These are phyloP conservation scores for Diaporthe citriasiana DNA, from an alignment of 2,329 filamentous ascomycete genomes.

Conservation along the genomic window DNA sequence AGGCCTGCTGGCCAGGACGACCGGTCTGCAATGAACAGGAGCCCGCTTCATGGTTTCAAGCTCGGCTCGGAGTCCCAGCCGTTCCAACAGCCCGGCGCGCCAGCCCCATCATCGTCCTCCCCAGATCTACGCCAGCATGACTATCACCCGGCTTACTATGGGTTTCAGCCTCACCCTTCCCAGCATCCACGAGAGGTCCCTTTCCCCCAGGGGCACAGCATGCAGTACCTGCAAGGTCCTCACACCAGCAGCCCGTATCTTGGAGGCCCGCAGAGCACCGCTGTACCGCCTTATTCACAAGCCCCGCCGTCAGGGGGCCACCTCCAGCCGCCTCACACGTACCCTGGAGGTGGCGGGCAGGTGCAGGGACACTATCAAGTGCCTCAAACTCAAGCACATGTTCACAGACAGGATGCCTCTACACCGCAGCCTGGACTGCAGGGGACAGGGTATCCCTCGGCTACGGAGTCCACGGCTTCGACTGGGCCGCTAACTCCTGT, in stretches of 20 bases:
- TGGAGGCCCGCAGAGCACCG: not conserved
- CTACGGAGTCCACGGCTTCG: too few relatives aligned
- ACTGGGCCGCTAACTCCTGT: too few relatives aligned
- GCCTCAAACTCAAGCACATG: too few relatives aligned
- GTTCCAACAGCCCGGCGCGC: not conserved
- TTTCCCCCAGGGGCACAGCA: not conserved
- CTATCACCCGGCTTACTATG: too few relatives aligned
- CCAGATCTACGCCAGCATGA: not conserved
- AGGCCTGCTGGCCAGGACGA: not conserved
- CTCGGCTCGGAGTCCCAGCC: not conserved
- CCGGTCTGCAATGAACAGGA: not conserved
- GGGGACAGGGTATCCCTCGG: too few relatives aligned
- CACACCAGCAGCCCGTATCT: not conserved
- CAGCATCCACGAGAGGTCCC: not conserved
- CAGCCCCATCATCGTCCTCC: not conserved
- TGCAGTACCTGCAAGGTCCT: not conserved
- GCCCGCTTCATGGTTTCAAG: not conserved
- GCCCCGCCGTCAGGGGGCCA: not conserved
- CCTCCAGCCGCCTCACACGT: not conserved
- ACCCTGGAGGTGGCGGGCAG: not conserved
- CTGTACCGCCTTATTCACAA: too few relatives aligned
- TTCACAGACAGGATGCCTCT: too few relatives aligned
- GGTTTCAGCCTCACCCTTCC: too few relatives aligned
- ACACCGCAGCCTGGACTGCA: too few relatives aligned
- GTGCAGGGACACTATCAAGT: not conserved